Evolutionary conservation across 371 early-diverging fungal species (phyloP).

Genomic region (Globomyces sp.): DNA sequence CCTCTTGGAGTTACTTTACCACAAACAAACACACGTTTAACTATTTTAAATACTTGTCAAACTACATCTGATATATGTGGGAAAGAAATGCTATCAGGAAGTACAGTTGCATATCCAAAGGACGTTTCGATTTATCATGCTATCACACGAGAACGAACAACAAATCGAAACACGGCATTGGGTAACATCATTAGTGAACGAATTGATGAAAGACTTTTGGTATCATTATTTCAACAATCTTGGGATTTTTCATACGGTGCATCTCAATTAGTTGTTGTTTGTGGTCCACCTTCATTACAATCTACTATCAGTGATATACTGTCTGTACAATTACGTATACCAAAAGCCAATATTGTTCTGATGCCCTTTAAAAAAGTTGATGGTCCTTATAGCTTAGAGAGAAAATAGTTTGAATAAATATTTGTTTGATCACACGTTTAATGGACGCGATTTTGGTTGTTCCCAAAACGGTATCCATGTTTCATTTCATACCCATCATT

Average conservation of each 20-base stretch:
- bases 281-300: constrained; percentile 1
- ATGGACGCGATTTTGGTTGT: too few relatives aligned
- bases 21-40: not conserved
- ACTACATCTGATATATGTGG: constrained; percentile 26
- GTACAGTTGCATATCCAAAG: constrained; percentile 29
- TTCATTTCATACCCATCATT: too few relatives aligned
- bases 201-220: not conserved
- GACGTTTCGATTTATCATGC: constrained; percentile 23
- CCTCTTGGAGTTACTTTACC: constrained; percentile 24
- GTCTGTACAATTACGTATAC: too few relatives aligned
- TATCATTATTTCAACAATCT: not conserved
- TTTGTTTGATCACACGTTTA: too few relatives aligned
- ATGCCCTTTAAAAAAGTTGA: too few relatives aligned
- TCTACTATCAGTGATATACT: not conserved
- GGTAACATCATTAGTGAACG: constrained; percentile 4
- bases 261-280: not conserved
- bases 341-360: too few relatives aligned
- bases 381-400: too few relatives aligned
- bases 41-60: constrained; percentile 13
- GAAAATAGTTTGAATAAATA: too few relatives aligned
- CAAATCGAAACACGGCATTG: not conserved
- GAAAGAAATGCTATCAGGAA: constrained; percentile 24
- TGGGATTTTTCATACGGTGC: not conserved
- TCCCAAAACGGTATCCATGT: too few relatives aligned
- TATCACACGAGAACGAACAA: constrained; percentile 20